phyloP scores from a whole-genome alignment of 352 stramenopile species.

The Peronospora belbahrii region DNA sequence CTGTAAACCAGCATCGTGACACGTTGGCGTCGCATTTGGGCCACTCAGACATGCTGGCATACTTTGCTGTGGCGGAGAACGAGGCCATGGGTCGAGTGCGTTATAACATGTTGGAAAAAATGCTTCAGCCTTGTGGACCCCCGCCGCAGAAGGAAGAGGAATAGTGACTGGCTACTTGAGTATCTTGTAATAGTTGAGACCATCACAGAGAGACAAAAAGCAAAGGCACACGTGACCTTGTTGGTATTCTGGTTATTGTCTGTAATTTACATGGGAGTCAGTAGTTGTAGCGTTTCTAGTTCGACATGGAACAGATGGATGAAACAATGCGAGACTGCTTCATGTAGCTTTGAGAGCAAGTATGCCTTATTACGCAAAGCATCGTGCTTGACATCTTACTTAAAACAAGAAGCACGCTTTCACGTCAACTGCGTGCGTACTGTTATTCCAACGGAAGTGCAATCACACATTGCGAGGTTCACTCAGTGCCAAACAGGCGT shows the following conservation, averaged over 20 bases:
- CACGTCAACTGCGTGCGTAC: too few relatives aligned
- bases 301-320: too few relatives aligned
- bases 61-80: constrained; percentile 97
- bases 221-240: background rate
- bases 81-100: constrained; percentile 89
- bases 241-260: background rate
- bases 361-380: too few relatives aligned
- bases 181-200: background rate
- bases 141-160: constrained; percentile 71
- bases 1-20: constrained; percentile 98
- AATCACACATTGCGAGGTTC: too few relatives aligned
- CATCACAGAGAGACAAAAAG: constrained; percentile 1
- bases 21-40: constrained; percentile 95
- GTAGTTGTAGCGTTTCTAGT: too few relatives aligned
- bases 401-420: too few relatives aligned
- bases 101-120: constrained; percentile 57
- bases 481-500: too few relatives aligned
- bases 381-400: too few relatives aligned
- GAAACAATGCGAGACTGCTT: too few relatives aligned
- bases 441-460: too few relatives aligned
- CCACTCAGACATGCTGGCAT: constrained; percentile 96
- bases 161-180: constrained; percentile 20
- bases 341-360: too few relatives aligned
- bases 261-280: constrained; percentile 3
- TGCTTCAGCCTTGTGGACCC: constrained; percentile 73